Percentiles rank a stretch among this genome's conserved stretches.
These are phyloP conservation scores for Nicotiana knightiana DNA, from an alignment of 257 asterid genomes.

Conservation along the genomic window DNA sequence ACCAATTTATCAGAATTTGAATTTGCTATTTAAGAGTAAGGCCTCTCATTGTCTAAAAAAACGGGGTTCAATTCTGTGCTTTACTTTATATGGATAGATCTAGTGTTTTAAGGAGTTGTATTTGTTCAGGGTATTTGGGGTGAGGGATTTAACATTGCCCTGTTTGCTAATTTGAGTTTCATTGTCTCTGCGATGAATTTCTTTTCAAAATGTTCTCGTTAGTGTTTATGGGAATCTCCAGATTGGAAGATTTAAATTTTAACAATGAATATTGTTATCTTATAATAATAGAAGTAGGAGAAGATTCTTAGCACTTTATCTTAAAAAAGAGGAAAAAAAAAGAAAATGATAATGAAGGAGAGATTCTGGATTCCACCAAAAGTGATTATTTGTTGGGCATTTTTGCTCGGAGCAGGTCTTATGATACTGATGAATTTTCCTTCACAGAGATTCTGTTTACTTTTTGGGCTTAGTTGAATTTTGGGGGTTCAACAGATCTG, in stretches of 20 bases:
- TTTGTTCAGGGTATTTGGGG: not conserved
- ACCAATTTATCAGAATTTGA: not conserved
- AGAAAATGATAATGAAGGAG: too few relatives aligned
- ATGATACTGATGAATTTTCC: not conserved
- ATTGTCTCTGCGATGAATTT: not conserved
- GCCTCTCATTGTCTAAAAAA: not conserved
- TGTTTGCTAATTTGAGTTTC: not conserved
- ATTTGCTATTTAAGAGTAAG: not conserved
- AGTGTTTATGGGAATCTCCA: not conserved
- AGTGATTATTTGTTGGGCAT: not conserved
- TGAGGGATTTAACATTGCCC: too few relatives aligned
- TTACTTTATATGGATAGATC: slow-evolving; percentile 13
- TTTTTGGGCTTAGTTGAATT: not conserved
- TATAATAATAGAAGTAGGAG: not conserved
- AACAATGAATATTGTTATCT: not conserved
- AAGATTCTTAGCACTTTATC: not conserved
- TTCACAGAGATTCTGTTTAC: not conserved
- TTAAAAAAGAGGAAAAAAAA: too few relatives aligned
- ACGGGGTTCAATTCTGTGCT: not conserved
- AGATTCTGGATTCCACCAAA: too few relatives aligned
- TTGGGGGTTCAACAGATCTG: not conserved
- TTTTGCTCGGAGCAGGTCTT: not conserved
- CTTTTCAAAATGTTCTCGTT: not conserved
- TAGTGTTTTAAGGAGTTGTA: not conserved
- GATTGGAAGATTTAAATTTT: not conserved